Evolutionary conservation across 768 basidiomycete species (phyloP), one percentile per base, ranked within the genome.

Genomic region (Trametes cinnabarina): DNA sequence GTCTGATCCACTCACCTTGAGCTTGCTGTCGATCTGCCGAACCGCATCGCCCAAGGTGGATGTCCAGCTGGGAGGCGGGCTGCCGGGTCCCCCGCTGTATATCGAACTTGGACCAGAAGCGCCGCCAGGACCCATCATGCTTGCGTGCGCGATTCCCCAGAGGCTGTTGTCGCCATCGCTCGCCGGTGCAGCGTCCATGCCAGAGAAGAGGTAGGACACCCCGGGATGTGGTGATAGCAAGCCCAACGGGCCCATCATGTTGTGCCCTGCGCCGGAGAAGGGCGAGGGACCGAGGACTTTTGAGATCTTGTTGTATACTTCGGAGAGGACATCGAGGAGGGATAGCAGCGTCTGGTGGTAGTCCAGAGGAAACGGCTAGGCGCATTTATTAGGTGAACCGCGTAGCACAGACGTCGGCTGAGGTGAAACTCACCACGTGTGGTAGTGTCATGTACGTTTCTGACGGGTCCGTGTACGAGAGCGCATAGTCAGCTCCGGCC

Each of bases 301-400:
- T 9, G 82, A 82, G 39, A 96, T 88, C 72, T 92, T 93, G 72
- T 90, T 86, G 76, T 95, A 96, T 28, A 92, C 84, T 67, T 94
- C 92, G 17, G 90, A 90, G 39, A 95, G 81, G 47, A 95, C 88
- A 68, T 95, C 94, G 51, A 94, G 85, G 25, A 94, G 84, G 32
- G 93, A 92, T 51, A 93, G 82, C 34, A 94, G 82, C 10, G 90
- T 90, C 73, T 95, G 89, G 63, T 91, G 87, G 68, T 96, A 95
- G 71, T 95, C 93, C 53, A 95, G 71, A 3, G 87, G 77, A 72
- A 94, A 95, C n/a, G 93, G 89, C 92, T 94, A 61, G 51, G 50
- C 32, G 51, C 25, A 22, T 11, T 20, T 23, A 23, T 37, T n/a
- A 25, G 58, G n/a, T 46, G 7, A 43, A n/a, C 20, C 22, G 10